Percentiles rank a stretch among this genome's conserved stretches.
phyloP scores from a whole-genome alignment of 2,329 filamentous ascomycete species.

The Cladophialophora yegresii region DNA sequence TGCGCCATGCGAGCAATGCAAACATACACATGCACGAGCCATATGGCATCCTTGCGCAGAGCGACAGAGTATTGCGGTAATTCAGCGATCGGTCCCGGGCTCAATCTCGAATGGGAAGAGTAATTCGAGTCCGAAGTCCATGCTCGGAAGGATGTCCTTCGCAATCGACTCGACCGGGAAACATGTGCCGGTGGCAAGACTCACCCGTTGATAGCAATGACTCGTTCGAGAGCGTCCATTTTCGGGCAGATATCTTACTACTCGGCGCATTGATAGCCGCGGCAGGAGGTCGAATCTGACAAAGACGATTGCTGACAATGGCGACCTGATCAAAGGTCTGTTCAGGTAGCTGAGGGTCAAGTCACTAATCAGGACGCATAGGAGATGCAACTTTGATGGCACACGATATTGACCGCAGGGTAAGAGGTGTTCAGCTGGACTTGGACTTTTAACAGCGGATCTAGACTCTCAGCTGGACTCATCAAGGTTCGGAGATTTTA shows the following conservation, averaged over 20 bases:
- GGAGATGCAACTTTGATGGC: background rate
- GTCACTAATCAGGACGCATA: background rate
- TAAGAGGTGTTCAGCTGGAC: background rate
- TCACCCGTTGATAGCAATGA: background rate
- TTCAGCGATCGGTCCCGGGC: background rate
- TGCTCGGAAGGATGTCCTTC: too few species aligned
- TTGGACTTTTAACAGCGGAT: background rate
- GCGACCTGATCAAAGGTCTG: constrained; percentile 1
- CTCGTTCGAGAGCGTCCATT: background rate
- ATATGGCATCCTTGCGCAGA: background rate
- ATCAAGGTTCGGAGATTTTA: constrained; percentile 15
- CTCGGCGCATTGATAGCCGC: background rate
- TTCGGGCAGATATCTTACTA: constrained; percentile 7
- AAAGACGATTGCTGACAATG: constrained; percentile 14
- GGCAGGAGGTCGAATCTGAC: constrained; percentile 10
- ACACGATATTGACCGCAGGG: background rate
- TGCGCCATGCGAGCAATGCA: too few species aligned
- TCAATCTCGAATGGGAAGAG: background rate
- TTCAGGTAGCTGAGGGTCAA: background rate
- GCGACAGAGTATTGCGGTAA: background rate
- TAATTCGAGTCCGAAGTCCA: background rate
- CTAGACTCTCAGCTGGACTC: background rate
- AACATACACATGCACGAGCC: too few species aligned
- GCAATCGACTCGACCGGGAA: background rate
- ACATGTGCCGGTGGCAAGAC: background rate